These are phyloP conservation scores for Paraurostyla sp. DNA, from an alignment of 73 alveolate genomes.

Conservation along the genomic window DNA sequence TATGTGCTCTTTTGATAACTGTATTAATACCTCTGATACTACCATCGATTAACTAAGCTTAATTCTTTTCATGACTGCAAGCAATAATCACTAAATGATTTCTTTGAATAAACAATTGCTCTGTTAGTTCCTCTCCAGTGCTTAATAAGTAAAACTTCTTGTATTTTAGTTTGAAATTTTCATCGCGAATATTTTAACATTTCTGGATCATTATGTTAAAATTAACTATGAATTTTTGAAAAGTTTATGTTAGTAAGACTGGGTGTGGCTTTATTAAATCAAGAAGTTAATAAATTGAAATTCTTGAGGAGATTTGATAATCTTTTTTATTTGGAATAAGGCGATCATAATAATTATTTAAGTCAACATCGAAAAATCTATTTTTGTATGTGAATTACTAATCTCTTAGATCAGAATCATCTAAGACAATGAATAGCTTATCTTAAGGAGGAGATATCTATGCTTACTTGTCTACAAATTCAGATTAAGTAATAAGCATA, in stretches of 20 bases:
- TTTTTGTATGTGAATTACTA: not conserved
- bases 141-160: not conserved
- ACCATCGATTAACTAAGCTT: not conserved
- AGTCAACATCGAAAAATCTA: not conserved
- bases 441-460: not conserved
- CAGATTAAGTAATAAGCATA: not conserved
- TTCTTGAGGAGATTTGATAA: not conserved
- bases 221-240: not conserved
- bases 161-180: not conserved
- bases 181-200: too few species aligned
- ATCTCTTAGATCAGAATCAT: not conserved
- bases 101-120: too few species aligned
- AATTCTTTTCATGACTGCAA: too few species aligned
- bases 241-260: not conserved
- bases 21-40: not conserved
- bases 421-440: not conserved
- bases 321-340: slow-evolving; percentile 12
- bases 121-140: too few species aligned
- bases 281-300: not conserved
- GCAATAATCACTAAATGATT: too few species aligned
- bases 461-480: not conserved
- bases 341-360: not conserved
- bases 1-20: not conserved
- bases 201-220: not conserved
- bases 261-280: not conserved